Evolutionary conservation across 2,329 filamentous ascomycete species (phyloP), one percentile per base, ranked within the genome.

Genomic region (Penicillium digitatum): DNA sequence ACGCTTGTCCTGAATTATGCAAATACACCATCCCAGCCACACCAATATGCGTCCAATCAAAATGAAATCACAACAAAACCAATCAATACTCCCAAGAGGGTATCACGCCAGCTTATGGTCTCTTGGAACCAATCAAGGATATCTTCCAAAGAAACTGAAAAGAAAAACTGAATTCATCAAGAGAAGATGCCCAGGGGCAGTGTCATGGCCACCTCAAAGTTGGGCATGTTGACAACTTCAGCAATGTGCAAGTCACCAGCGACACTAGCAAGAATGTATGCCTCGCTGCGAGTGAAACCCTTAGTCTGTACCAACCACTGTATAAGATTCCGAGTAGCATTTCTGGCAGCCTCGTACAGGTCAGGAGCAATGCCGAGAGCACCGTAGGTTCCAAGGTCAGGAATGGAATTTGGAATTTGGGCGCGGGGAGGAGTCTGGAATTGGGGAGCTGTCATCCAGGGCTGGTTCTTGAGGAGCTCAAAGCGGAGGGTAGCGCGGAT

Each of bases 221-320:
- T 77, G 10, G 80, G 79, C 75, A 82, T 79, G 57, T 82, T 80
- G 22, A 82, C 79, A 2, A 77, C 76, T 65, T 82, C 79, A 4
- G 73, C 75, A 63, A 82, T 78, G 58, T 78, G 79, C 59, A 83
- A 61, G 61, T 80, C 76, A 0, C 74, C 79, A 0, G 76, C 77
- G 12, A 82, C 75, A 55, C 78, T 81, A 26, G 74, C 73, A 20
- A 82, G 66, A 69, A 83, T 82, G 62, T 82, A 82, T 2, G 76
- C 78, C 59, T 82, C 80, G 7, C 69, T 69, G 42, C 75, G 70
- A 12, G 65, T 72, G 34, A 82, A 60, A 0, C 74, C 75, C 64
- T 79, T 80, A 32, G 76, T 77, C 3, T 66, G 72, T 11, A 74
- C 71, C 5, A 82, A 66, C 77, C 79, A 82, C 31, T 75, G 72